Conservation (phyloP, 2,329 filamentous ascomycete species). For the Amphichorda felina region DNA sequence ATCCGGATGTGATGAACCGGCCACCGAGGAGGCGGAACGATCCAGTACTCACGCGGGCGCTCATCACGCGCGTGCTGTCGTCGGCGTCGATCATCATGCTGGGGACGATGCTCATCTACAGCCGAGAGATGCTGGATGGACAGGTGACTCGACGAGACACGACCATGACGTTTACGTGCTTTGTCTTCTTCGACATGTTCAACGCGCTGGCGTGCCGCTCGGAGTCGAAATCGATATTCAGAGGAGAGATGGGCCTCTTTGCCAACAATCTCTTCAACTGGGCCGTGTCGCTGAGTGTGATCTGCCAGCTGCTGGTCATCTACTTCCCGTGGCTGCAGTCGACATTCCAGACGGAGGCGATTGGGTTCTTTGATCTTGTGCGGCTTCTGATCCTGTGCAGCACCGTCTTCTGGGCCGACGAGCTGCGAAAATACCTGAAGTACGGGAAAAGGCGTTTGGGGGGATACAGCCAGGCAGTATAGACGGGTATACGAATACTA, state of each 20-base stretch:
- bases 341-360: conserved; percentile 89
- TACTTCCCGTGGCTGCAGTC: conserved; percentile 90
- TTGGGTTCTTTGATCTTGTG: conserved; percentile 63
- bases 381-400: conserved; percentile 67
- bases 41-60: conserved; percentile 73
- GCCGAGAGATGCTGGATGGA: conserved; percentile 82
- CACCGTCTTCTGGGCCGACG: conserved; percentile 90
- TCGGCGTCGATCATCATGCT: conserved; percentile 84
- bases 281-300: conserved; percentile 73
- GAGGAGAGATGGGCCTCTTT: conserved; percentile 73
- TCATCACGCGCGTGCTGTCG: conserved; percentile 76
- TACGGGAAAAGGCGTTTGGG: conserved; percentile 43
- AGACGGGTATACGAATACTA: conserved; percentile 10
- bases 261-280: conserved; percentile 94
- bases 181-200: conserved; percentile 99
- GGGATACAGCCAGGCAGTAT: conserved; percentile 57
- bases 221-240: conserved; percentile 77
- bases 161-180: conserved; percentile 98
- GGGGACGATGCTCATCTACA: conserved; percentile 84
- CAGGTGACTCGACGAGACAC: conserved; percentile 86
- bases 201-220: conserved; percentile 90
- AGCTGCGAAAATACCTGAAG: conserved; percentile 70
- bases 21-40: conserved; percentile 77
- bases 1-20: conserved; percentile 85
- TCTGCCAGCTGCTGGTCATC: conserved; percentile 82